Evolutionary conservation across 2,329 filamentous ascomycete genomes (phyloP), one percentile per base, ranked within the genome.

Genomic region (Pseudogymnoascus sp.): DNA sequence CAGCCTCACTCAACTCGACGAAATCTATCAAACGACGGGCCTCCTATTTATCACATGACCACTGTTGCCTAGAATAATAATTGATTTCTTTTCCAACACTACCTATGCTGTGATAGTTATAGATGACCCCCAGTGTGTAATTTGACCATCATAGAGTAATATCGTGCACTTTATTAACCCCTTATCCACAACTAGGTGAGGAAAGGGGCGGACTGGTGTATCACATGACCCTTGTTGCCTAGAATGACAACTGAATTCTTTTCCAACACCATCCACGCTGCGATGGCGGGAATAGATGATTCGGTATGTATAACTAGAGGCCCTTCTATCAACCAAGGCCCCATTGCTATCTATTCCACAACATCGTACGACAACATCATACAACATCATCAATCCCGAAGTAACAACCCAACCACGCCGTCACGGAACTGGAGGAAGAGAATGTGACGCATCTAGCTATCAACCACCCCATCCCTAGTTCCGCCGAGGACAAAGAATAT

Each of bases 391-490:
- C 26, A 26, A 26, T 6, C 26, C 26, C 26, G 4, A 5, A 26
- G 4, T 2, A 26, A 26, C 26, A 26, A 26, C 26, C 26, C n/a
- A n/a, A n/a, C n/a, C n/a, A n/a, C 0, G 73, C 75, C 11, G 75
- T 87, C 6, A 79, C 78, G 0, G 11, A 21, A 23, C 73, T 69
- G 42, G 69, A 66, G 33, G 73, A 75, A n/a, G 76, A 73, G 7
- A 76, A 76, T n/a, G 70, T 86, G 47, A 87, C 84, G 0, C 82
- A 86, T 63, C 76, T 87, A 1, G 85, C 85, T 9, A 74, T 84
- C 50, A 87, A 87, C 68, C 82, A 85, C 65, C 83, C 83, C 0
- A 88, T 88, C 59, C 85, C 85, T 0, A 65, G 69, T 26, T 38
- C 28, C 5, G 13, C 3, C 2, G 33, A 73, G 2, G 69, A 71